Conservation (phyloP, 2,329 filamentous ascomycete species). For the Cadophora malorum region DNA sequence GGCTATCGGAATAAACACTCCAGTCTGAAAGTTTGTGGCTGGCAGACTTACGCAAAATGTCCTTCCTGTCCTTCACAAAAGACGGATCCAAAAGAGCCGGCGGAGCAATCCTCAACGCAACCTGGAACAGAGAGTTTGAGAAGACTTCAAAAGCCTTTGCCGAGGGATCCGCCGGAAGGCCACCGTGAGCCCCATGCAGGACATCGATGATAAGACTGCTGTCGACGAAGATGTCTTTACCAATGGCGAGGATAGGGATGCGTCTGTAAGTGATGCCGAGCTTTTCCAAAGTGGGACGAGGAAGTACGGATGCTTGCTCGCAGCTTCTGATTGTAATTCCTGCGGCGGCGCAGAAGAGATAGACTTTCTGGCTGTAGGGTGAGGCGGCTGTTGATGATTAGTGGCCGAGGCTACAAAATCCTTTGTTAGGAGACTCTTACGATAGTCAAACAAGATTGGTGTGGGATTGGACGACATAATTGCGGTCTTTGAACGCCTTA, state of each 20-base stretch:
- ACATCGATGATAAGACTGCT: conserved; percentile 14
- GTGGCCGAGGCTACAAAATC: background rate
- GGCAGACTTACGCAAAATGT: conserved; percentile 6
- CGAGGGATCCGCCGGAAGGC: background rate
- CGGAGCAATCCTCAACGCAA: background rate
- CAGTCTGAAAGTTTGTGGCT: background rate
- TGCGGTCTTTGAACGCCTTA: background rate
- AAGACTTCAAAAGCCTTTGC: conserved; percentile 18
- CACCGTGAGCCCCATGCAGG: background rate
- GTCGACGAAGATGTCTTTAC: conserved; percentile 12
- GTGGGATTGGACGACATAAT: background rate
- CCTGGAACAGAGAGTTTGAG: conserved; percentile 4
- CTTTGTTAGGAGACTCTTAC: background rate
- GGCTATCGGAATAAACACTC: background rate
- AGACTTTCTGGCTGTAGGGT: conserved; percentile 10
- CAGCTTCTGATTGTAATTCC: conserved; percentile 14
- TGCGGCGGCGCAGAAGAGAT: conserved; percentile 15
- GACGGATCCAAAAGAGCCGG: background rate
- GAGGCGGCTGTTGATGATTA: background rate
- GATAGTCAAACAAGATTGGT: conserved; percentile 15
- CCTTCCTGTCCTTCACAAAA: conserved; percentile 14
- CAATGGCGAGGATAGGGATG: conserved; percentile 14
- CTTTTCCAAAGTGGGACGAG: conserved; percentile 1
- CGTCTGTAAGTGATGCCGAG: conserved; percentile 7
- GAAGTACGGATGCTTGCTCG: conserved; percentile 15